phyloP scores from a whole-genome alignment of 2,329 filamentous ascomycete species.

The Phyllosticta ampelicida region DNA sequence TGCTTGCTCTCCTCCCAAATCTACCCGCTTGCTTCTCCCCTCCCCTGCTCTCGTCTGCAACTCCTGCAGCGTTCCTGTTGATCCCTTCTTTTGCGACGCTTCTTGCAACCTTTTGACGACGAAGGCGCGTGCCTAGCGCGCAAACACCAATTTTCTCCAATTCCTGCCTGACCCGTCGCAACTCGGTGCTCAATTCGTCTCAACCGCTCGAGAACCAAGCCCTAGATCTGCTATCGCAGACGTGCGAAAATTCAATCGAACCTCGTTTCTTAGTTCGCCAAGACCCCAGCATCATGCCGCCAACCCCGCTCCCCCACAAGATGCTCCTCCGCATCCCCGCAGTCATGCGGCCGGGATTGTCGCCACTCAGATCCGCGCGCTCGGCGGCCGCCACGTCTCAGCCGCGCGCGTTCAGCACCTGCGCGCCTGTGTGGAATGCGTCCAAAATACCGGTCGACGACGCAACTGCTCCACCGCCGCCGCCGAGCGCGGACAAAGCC shows the following conservation, averaged over 20 bases:
- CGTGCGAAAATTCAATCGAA: too few relatives aligned
- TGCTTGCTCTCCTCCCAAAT: not conserved
- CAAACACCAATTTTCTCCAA: not conserved
- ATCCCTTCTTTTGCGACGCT: not conserved
- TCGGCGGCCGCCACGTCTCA: not conserved
- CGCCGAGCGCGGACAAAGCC: not conserved
- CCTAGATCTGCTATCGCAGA: not conserved
- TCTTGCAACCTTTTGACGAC: not conserved
- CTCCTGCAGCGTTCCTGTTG: not conserved
- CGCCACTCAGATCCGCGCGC: not conserved
- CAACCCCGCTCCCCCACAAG: not conserved
- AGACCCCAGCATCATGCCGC: not conserved
- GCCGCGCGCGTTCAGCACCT: not conserved
- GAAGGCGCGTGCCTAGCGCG: not conserved
- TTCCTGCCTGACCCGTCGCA: not conserved
- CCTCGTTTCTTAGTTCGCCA: too few relatives aligned
- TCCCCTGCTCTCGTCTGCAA: not conserved
- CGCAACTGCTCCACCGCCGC: not conserved
- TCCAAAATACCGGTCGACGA: not conserved
- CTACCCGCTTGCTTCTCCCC: not conserved
- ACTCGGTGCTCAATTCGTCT: not conserved
- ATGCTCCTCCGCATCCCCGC: not conserved
- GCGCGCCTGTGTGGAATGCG: not conserved
- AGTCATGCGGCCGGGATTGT: not conserved
- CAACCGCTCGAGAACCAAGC: not conserved